phyloP scores from a whole-genome alignment of 371 early-diverging fungal genomes.

The Parasitella parasitica region DNA sequence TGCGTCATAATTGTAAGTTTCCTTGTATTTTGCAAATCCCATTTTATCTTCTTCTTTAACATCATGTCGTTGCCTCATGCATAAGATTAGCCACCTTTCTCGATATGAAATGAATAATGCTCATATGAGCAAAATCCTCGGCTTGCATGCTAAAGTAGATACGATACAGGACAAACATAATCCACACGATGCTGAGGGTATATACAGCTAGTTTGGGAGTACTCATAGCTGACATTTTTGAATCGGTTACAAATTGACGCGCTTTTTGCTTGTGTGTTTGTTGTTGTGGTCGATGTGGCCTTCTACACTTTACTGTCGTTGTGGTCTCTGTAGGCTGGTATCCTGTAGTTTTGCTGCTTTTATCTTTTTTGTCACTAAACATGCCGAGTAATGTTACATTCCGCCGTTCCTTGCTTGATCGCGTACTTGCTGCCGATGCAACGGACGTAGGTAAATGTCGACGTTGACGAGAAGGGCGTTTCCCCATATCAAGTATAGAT shows the following conservation, averaged over 20 bases:
- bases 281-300: not conserved
- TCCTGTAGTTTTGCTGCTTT: not conserved
- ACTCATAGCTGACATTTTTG: not conserved
- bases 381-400: conserved; percentile 7
- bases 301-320: not conserved
- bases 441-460: conserved; percentile 22
- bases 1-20: not conserved
- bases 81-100: not conserved
- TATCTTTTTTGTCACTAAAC: not conserved
- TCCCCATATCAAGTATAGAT: conserved; percentile 14
- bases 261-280: not conserved
- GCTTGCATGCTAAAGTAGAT: conserved; percentile 1
- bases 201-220: not conserved
- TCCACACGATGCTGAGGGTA: conserved; percentile 4
- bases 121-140: conserved; percentile 11
- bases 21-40: not conserved
- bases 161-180: conserved; percentile 10
- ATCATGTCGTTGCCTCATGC: not conserved
- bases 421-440: not conserved
- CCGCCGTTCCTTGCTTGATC: not conserved
- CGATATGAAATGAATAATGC: conserved; percentile 22
- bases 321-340: not conserved
- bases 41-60: not conserved
- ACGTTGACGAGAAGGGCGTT: conserved; percentile 19
- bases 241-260: not conserved